These are phyloP conservation scores for Teunomyces stri DNA, from an alignment of 805 yeast genomes.

Conservation along the genomic window DNA sequence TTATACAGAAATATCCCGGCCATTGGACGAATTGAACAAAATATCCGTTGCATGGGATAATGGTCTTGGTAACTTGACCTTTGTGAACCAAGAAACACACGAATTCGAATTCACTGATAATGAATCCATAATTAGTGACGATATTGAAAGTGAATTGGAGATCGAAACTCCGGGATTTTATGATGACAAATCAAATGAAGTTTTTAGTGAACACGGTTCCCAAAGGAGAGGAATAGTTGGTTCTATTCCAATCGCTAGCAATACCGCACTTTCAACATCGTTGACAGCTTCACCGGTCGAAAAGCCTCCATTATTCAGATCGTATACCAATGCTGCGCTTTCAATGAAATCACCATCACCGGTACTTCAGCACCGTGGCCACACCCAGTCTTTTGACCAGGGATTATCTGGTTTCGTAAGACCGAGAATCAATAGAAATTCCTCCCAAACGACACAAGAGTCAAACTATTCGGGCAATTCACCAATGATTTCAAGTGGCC, in stretches of 20 bases:
- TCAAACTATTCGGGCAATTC: conserved; percentile 22
- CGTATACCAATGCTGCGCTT: conserved; percentile 14
- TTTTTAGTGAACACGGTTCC: conserved; percentile 4
- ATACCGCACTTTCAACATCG: conserved; percentile 9
- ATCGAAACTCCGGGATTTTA: neutral
- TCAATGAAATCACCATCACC: conserved; percentile 18
- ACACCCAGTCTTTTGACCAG: conserved; percentile 2
- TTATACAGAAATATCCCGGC: conserved; percentile 25
- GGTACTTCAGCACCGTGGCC: conserved; percentile 10
- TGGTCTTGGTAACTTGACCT: conserved; percentile 46
- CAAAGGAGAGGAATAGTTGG: conserved; percentile 10
- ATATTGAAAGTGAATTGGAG: conserved; percentile 10
- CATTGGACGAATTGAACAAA: conserved; percentile 51
- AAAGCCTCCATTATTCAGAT: conserved; percentile 18
- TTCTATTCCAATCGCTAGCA: conserved; percentile 15
- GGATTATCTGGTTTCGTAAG: conserved; percentile 11
- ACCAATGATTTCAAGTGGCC: conserved; percentile 5
- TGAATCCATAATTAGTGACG: conserved; percentile 11
- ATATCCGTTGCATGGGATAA: conserved; percentile 59
- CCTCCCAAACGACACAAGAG: conserved; percentile 37
- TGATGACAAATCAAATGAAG: conserved; percentile 3
- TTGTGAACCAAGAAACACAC: conserved; percentile 48
- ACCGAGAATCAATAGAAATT: conserved; percentile 31
- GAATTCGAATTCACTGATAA: conserved; percentile 33
- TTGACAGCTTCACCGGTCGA: conserved; percentile 17